Evolutionary conservation across 495 filamentous ascomycete species (phyloP).

Genomic region (Jackrogersella multiformis): DNA sequence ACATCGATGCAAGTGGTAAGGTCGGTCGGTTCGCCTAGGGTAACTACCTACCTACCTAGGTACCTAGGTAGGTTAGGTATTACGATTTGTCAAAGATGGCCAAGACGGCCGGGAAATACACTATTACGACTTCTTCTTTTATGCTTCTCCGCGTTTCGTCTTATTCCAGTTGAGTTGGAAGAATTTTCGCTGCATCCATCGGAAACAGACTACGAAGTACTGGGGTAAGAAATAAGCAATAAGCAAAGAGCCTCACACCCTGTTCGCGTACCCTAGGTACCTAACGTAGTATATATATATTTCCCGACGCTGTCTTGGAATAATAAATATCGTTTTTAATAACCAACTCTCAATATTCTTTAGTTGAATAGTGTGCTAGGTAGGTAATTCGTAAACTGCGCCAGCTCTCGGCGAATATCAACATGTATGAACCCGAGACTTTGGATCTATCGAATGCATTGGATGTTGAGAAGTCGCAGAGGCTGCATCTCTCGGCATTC

Average conservation of each 20-base stretch:
- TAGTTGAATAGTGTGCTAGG: no score
- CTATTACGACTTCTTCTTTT: not conserved
- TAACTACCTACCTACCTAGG: no score
- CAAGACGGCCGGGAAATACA: not conserved
- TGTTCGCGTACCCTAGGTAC: no score
- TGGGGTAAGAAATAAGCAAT: not conserved
- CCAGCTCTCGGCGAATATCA: slow-evolving; percentile 13
- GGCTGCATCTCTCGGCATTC: slow-evolving; percentile 13
- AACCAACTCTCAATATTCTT: no score
- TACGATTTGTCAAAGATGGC: not conserved
- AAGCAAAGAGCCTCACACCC: slow-evolving; percentile 8
- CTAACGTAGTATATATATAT: slow-evolving; percentile 15
- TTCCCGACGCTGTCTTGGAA: slow-evolving; percentile 31
- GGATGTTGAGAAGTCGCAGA: slow-evolving; percentile 22
- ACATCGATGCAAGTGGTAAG: not conserved
- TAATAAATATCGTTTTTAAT: slow-evolving; percentile 34
- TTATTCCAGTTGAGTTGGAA: not conserved
- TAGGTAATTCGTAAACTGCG: not conserved
- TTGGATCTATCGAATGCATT: slow-evolving; percentile 29
- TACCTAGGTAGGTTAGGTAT: not conserved
- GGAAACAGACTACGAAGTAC: not conserved
- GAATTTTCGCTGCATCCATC: slow-evolving; percentile 1
- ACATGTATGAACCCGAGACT: slow-evolving; percentile 33
- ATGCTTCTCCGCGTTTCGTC: slow-evolving; percentile 10
- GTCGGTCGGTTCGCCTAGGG: no score